Conservation (phyloP, 306 rosid genomes). For the Casuarina equisetifolia region DNA sequence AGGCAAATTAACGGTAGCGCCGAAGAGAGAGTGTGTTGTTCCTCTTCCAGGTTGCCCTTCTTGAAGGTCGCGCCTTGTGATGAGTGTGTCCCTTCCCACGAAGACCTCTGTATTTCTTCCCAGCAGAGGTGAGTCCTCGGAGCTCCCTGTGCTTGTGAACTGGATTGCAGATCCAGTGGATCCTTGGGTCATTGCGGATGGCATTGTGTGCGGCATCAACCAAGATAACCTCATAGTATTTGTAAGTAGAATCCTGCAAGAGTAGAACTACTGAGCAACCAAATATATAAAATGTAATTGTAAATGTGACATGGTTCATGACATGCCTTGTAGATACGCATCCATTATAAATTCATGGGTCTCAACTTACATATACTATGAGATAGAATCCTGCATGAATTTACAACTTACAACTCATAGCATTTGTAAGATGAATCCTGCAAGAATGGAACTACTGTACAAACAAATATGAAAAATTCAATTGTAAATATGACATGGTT, state of each 20-base stretch:
- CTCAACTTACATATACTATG: too few species aligned
- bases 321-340: neutral
- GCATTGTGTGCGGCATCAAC: slow-evolving; percentile 31
- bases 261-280: neutral
- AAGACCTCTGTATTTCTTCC: neutral
- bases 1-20: slow-evolving; percentile 17
- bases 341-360: neutral
- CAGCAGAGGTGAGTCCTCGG: slow-evolving; percentile 3
- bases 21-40: slow-evolving; percentile 41
- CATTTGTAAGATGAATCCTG: too few species aligned
- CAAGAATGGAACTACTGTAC: too few species aligned
- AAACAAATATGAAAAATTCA: too few species aligned
- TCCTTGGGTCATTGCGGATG: slow-evolving; percentile 31
- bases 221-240: slow-evolving; percentile 28
- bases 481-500: too few species aligned
- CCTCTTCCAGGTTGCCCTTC: slow-evolving; percentile 35
- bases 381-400: too few species aligned
- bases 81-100: slow-evolving; percentile 5
- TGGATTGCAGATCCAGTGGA: slow-evolving; percentile 29
- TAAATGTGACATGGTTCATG: neutral
- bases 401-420: too few species aligned
- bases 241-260: slow-evolving; percentile 29
- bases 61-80: slow-evolving; percentile 5
- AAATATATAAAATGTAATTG: neutral
- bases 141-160: slow-evolving; percentile 42